Evolutionary conservation across 2,329 filamentous ascomycete species (phyloP), one percentile per base, ranked within the genome.

Genomic region (Scedosporium apiospermum): DNA sequence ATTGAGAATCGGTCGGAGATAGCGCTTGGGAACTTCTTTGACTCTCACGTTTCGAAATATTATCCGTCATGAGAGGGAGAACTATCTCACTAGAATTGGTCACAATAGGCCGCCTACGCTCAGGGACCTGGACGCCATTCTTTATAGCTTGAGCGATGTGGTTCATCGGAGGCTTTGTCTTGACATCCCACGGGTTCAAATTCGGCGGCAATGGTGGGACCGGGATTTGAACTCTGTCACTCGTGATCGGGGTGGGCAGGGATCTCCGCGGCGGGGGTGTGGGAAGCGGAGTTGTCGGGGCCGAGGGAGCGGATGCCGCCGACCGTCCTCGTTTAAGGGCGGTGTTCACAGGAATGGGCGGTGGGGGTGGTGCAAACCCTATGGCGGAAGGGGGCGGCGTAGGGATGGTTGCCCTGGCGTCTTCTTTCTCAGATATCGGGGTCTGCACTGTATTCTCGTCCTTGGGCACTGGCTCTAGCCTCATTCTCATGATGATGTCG

Each of bases 401-500:
- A 12, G 49, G 49, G 26, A 53, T 53, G 21, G 49, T 53, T 3
- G 49, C 49, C 12, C 49, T 21, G 10, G n/a, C 49, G 21, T 53
- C 49, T n/a, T 26, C 23, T 6, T 21, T 53, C 26, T 34, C 42
- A 41, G 41, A 51, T 26, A 51, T 6, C 12, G 49, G 49, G 26
- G 42, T 16, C 44, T 51, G 58, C 14, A 34, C 18, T n/a, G 60
- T 16, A 30, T 12, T 27, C 10, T 55, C 60, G n/a, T 61, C 60
- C 49, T 42, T 61, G 6, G 60, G 46, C 9, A 34, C 68, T n/a
- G 69, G 68, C 57, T 78, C 76, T 12, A 85, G 75, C 68, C 79
- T 84, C 77, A 85, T 80, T 58, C 80, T 76, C 71, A 79, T 79
- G 16, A 85, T 71, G 38, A 82, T 77, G 60, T 83, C 78, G 58